Conservation (phyloP, 2,329 filamentous ascomycete species). For the Ophiocordyceps australis region DNA sequence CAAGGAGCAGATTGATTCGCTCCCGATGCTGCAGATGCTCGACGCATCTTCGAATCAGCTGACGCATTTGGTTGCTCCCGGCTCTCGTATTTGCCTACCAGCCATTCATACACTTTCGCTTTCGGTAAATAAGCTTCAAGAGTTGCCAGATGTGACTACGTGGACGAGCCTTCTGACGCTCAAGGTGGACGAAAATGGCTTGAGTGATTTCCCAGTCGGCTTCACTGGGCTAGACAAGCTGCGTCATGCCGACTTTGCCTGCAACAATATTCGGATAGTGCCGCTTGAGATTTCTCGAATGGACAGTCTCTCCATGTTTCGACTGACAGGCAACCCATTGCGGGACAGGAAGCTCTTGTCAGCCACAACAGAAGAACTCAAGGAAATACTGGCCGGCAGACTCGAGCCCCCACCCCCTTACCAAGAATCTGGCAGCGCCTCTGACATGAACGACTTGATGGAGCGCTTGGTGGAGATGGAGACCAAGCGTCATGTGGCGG, state of each 20-base stretch:
- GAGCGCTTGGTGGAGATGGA: constrained; percentile 14
- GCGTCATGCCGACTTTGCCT: constrained; percentile 63
- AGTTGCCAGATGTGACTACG: constrained; percentile 52
- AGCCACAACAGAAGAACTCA: constrained; percentile 66
- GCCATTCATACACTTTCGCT: constrained; percentile 55
- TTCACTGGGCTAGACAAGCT: constrained; percentile 51
- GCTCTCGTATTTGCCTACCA: constrained; percentile 41
- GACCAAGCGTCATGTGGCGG: constrained; percentile 2
- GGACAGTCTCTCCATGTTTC: constrained; percentile 57
- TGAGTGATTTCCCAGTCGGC: constrained; percentile 58
- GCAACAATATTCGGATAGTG: constrained; percentile 63
- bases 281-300: constrained; percentile 65
- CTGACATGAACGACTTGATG: constrained; percentile 6
- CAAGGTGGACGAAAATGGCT: constrained; percentile 64
- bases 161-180: constrained; percentile 62
- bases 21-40: constrained; percentile 52
- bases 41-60: constrained; percentile 67
- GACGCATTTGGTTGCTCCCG: constrained; percentile 26
- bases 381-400: constrained; percentile 49
- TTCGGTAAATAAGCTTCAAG: constrained; percentile 63
- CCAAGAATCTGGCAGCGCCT: constrained; percentile 10
- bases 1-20: constrained; percentile 33
- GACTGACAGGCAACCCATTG: constrained; percentile 76
- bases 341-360: constrained; percentile 73
- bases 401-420: constrained; percentile 37